Conservation (phyloP, 2,329 filamentous ascomycete genomes). For the Alternaria ventricosa region DNA sequence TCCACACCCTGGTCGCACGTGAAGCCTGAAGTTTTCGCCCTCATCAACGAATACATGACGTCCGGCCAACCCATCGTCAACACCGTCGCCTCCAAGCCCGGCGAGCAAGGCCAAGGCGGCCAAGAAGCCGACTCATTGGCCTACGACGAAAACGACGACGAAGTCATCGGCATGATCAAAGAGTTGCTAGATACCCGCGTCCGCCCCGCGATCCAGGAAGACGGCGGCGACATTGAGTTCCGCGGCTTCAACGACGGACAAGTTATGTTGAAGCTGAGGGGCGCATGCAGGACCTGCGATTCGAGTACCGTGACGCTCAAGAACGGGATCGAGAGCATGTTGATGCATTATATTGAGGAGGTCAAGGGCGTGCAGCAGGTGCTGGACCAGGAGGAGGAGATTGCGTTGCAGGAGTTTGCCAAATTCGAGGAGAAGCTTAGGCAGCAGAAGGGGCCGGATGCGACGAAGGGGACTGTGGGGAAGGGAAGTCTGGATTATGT, state of each 20-base stretch:
- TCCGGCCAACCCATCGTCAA: conserved; percentile 83
- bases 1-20: conserved; percentile 94
- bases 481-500: conserved; percentile 62
- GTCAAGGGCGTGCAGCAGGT: conserved; percentile 92
- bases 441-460: conserved; percentile 62
- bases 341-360: conserved; percentile 93
- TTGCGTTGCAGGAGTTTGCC: conserved; percentile 85
- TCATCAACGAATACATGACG: conserved; percentile 92
- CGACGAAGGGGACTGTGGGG: conserved; percentile 57
- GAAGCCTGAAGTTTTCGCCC: conserved; percentile 90
- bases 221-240: conserved; percentile 97
- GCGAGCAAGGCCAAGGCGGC: conserved; percentile 58
- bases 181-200: conserved; percentile 95
- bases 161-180: conserved; percentile 98
- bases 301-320: conserved; percentile 96
- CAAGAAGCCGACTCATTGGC: conserved; percentile 72
- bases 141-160: conserved; percentile 89
- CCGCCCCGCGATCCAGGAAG: conserved; percentile 93
- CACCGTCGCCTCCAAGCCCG: conserved; percentile 65
- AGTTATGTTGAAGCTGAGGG: conserved; percentile 85
- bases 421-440: conserved; percentile 89
- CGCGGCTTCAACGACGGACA: conserved; percentile 85
- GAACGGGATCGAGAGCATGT: conserved; percentile 97
- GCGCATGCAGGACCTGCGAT: conserved; percentile 94
- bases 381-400: conserved; percentile 88